Evolutionary conservation across 2,329 filamentous ascomycete genomes (phyloP).

Genomic region (Pseudogymnoascus sp.): DNA sequence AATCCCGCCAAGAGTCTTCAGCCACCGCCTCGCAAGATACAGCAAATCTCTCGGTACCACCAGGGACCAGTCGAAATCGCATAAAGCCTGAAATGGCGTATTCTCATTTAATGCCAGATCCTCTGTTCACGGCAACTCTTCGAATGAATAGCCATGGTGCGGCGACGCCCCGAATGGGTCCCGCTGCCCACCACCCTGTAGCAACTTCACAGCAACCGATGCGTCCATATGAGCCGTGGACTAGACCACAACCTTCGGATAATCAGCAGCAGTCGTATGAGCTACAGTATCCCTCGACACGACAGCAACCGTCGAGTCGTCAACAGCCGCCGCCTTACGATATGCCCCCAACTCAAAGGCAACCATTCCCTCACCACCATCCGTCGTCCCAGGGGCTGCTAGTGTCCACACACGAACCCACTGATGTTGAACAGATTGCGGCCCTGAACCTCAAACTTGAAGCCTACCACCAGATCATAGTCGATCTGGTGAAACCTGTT

Average conservation of each 20-base stretch:
- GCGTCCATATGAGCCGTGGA: background rate
- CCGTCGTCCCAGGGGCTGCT: background rate
- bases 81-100: background rate
- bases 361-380: background rate
- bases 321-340: background rate
- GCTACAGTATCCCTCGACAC: background rate
- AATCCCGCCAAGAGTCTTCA: background rate
- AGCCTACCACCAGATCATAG: constrained; percentile 5
- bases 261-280: background rate
- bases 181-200: background rate
- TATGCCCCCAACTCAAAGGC: background rate
- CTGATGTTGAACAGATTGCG: background rate
- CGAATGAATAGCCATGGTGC: background rate
- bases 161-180: background rate
- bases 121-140: background rate
- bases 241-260: background rate
- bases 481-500: background rate
- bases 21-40: background rate
- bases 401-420: background rate
- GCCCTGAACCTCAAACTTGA: background rate
- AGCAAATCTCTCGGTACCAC: background rate
- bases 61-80: background rate
- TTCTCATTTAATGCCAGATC: background rate
- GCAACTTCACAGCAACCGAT: background rate
- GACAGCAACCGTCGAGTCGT: background rate